Evolutionary conservation across 805 yeast species (phyloP), one percentile per base, ranked within the genome.

Genomic region (Suhomyces vadensis): DNA sequence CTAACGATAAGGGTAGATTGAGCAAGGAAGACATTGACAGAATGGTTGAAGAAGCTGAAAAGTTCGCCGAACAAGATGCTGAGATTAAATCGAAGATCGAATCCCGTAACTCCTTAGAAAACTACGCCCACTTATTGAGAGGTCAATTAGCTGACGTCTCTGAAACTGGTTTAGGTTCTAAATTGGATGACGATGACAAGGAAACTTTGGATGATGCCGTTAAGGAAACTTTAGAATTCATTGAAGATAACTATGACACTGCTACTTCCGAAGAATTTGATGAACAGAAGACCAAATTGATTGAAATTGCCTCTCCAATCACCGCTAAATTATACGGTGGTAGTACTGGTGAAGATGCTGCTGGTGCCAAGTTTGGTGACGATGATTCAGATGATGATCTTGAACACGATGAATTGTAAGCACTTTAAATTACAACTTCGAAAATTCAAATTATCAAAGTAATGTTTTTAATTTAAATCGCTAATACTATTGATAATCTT

Each of bases 11-110:
- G 70, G 98, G 98, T 75, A 87, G 96, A 86, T 87, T 92, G 71
- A 85, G 97, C 52, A 81, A 91, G 68, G 90, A 88, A 61, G 98
- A 92, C 68, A 92, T 92, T 59, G 98, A 94, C 78, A 87, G 90
- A 89, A 92, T 92, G 96, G 94, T 92, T 69, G 81, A 81, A 77
- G 97, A 94, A 71, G 98, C 99, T 64, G 99, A 92, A 80, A 88
- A 88, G 77, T 94, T 64, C 48, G 75, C 74, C 57, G 63, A 65
- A 52, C 74, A 71, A 65, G 75, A 72, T 63, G 64, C 72, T 35
- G 73, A 71, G 58, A 61, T 71, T 47, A 72, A 67, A 56, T 66
- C 67, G 50, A 71, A 65, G 67, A 65, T 67, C 49, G 71, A 66
- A 54, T 50, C 69, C n/a, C 56, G 70, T 50, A 71, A 71, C 65